Conservation (phyloP, 2,329 filamentous ascomycete species). For the Alternaria burnsii region DNA sequence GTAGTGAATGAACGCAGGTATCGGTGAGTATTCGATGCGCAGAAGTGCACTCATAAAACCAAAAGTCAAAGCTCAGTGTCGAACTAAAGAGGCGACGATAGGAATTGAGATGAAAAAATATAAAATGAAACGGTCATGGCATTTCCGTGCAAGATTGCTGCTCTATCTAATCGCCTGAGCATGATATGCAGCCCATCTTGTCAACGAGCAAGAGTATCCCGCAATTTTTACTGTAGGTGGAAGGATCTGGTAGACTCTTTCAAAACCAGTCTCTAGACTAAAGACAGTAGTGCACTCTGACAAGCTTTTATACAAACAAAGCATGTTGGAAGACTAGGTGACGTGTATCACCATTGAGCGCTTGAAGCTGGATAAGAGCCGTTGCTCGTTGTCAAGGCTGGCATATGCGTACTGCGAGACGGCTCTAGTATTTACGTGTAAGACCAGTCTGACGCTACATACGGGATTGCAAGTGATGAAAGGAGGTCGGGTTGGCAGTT, state of each 20-base stretch:
- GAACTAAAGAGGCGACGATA: not conserved
- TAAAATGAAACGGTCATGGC: not conserved
- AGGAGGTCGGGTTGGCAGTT: not conserved
- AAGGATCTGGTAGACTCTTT: not conserved
- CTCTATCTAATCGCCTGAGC: not conserved
- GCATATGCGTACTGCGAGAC: not conserved
- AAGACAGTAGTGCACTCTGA: not conserved
- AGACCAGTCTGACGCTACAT: not conserved
- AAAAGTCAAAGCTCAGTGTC: not conserved
- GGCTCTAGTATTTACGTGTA: not conserved
- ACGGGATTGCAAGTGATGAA: not conserved
- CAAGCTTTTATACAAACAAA: not conserved
- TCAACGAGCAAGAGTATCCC: not conserved
- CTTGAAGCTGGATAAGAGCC: not conserved
- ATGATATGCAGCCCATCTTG: not conserved
- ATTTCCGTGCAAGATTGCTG: not conserved
- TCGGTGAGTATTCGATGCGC: not conserved
- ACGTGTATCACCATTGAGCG: not conserved
- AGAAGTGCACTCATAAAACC: not conserved
- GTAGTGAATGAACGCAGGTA: not conserved
- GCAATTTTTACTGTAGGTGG: not conserved
- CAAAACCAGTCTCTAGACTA: not conserved
- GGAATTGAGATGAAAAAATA: not conserved
- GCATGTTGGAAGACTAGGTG: not conserved
- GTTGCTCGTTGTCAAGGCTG: not conserved